These are phyloP conservation scores for Polyplosphaeria fusca DNA, from an alignment of 495 filamentous ascomycete genomes.

Conservation along the genomic window DNA sequence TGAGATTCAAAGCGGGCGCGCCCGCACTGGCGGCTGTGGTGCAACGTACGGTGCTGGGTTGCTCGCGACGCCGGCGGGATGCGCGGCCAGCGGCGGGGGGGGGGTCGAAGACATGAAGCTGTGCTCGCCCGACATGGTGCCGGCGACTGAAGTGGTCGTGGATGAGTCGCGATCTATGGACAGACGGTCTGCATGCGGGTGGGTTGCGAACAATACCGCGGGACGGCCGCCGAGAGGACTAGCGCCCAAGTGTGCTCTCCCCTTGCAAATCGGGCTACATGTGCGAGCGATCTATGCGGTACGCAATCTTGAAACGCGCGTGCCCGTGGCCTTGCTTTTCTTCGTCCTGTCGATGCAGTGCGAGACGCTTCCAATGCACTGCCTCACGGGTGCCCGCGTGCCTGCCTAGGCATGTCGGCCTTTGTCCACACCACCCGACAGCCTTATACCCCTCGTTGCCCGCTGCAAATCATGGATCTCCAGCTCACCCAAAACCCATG, in stretches of 20 bases:
- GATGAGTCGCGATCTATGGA: neutral
- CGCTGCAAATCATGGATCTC: neutral
- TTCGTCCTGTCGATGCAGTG: neutral
- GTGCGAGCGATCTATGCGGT: neutral
- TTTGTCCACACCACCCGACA: too few relatives aligned
- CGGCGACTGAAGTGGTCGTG: neutral
- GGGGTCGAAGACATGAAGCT: conserved; percentile 33
- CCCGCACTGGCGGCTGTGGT: conserved; percentile 4
- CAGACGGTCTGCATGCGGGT: too few relatives aligned
- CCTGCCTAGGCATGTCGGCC: too few relatives aligned
- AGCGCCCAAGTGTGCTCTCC: conserved; percentile 13
- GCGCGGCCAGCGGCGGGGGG: conserved; percentile 22
- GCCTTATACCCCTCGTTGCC: too few relatives aligned
- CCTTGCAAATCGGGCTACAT: neutral
- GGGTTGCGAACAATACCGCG: too few relatives aligned
- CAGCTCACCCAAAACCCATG: neutral
- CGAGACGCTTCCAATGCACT: too few relatives aligned
- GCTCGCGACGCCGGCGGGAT: conserved; percentile 12
- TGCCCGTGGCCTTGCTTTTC: conserved; percentile 6
- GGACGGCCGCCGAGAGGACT: conserved; percentile 1
- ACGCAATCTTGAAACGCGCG: conserved; percentile 4
- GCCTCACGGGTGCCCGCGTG: too few relatives aligned
- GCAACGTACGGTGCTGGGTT: conserved; percentile 27
- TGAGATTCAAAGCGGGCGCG: conserved; percentile 2
- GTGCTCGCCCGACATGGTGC: conserved; percentile 28